Conservation (phyloP, 192 early-diverging fungal species). For the Neocallimastix lanati region DNA sequence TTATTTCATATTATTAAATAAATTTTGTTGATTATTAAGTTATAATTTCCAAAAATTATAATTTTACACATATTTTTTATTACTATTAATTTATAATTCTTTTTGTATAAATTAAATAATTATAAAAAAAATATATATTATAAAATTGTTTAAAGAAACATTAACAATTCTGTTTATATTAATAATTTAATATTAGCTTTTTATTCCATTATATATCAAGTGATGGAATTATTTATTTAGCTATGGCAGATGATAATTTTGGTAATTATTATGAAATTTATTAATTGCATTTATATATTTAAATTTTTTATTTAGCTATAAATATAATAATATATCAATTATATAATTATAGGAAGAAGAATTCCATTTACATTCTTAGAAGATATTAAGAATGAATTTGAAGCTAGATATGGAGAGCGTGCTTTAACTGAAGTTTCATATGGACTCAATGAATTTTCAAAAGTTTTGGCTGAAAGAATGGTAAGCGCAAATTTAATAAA, state of each 20-base stretch:
- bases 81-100: no score
- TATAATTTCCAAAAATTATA: neutral
- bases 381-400: constrained; percentile 51
- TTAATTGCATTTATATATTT: no score
- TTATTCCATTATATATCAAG: constrained; percentile 79
- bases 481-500: no score
- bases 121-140: no score
- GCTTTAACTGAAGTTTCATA: constrained; percentile 40
- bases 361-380: constrained; percentile 81
- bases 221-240: constrained; percentile 65
- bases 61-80: no score
- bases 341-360: constrained; percentile 35
- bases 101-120: no score
- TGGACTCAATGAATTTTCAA: constrained; percentile 66
- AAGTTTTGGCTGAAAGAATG: constrained; percentile 65
- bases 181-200: constrained; percentile 41
- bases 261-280: constrained; percentile 18
- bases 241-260: constrained; percentile 60
- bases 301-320: no score
- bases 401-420: constrained; percentile 29
- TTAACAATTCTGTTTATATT: no score
- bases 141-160: no score
- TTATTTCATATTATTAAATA: no score
- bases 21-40: neutral
- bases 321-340: no score